Evolutionary conservation across 345 rosid genomes (phyloP).

Genomic region (Rhodomyrtus tomentosa): DNA sequence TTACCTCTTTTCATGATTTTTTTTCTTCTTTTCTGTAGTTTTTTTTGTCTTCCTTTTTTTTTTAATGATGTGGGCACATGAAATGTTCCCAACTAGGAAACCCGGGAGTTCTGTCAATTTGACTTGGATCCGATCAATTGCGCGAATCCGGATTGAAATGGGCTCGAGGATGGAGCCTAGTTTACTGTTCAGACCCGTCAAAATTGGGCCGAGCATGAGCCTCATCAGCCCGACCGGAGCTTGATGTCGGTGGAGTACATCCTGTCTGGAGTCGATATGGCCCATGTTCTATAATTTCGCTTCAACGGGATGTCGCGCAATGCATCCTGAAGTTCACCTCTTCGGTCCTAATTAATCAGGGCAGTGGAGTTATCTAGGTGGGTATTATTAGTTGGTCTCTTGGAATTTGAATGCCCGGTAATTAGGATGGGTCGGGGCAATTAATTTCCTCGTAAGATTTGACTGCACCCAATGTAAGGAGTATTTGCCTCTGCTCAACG

Average conservation of each 20-base stretch:
- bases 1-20: neutral
- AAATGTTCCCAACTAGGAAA: neutral
- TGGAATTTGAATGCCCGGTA: neutral
- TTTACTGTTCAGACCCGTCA: accelerated
- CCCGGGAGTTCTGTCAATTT: accelerated
- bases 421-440: neutral
- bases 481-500: neutral
- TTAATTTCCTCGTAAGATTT: neutral
- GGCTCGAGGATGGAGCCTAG: neutral
- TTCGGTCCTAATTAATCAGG: neutral
- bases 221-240: neutral
- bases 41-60: too few species aligned
- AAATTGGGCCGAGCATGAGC: neutral
- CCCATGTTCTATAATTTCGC: neutral
- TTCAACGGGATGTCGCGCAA: neutral
- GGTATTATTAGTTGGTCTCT: neutral
- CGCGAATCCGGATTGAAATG: neutral
- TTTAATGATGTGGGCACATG: neutral
- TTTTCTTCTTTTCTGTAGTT: neutral
- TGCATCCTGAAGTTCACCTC: neutral
- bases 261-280: neutral
- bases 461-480: neutral
- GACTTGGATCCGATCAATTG: neutral
- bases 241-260: neutral
- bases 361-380: neutral